phyloP scores from a whole-genome alignment of 176 grass and related monocot genomes.

The Ananas comosus region DNA sequence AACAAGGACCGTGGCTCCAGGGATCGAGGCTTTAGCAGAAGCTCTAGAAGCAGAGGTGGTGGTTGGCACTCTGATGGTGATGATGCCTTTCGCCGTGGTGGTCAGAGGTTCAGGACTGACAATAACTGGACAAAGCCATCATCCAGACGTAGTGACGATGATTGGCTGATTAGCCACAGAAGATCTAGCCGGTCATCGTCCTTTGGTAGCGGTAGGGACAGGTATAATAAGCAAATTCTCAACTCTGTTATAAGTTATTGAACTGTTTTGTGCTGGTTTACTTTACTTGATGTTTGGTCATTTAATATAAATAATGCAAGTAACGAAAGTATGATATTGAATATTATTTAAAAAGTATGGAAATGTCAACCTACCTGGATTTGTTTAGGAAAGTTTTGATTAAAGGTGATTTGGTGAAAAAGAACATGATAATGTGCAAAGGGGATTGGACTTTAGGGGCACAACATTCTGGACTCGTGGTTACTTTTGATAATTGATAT shows the following conservation, averaged over 20 bases:
- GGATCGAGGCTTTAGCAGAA: conserved; percentile 30
- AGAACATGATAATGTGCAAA: too few relatives aligned
- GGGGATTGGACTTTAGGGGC: too few relatives aligned
- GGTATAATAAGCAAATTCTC: conserved; percentile 22
- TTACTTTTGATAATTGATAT: not conserved
- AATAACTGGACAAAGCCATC: conserved; percentile 31
- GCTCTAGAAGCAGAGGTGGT: conserved; percentile 36
- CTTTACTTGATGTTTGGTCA: not conserved
- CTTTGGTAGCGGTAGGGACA: conserved; percentile 42
- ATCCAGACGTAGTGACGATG: conserved; percentile 18
- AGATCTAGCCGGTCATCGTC: conserved; percentile 47
- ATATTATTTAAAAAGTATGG: too few relatives aligned
- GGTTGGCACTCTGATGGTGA: conserved; percentile 39
- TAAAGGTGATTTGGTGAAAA: too few relatives aligned
- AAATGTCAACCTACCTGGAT: too few relatives aligned
- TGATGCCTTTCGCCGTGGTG: conserved; percentile 49
- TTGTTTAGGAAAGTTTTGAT: too few relatives aligned
- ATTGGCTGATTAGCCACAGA: conserved; percentile 36
- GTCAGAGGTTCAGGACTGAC: conserved; percentile 44
- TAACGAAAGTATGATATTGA: too few relatives aligned
- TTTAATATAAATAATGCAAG: not conserved
- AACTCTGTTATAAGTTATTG: not conserved
- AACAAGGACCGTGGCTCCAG: conserved; percentile 45
- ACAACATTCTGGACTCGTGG: not conserved
- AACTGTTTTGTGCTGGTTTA: not conserved